Evolutionary conservation across 441 rosid species (phyloP).

Genomic region (Euphorbia corollata): DNA sequence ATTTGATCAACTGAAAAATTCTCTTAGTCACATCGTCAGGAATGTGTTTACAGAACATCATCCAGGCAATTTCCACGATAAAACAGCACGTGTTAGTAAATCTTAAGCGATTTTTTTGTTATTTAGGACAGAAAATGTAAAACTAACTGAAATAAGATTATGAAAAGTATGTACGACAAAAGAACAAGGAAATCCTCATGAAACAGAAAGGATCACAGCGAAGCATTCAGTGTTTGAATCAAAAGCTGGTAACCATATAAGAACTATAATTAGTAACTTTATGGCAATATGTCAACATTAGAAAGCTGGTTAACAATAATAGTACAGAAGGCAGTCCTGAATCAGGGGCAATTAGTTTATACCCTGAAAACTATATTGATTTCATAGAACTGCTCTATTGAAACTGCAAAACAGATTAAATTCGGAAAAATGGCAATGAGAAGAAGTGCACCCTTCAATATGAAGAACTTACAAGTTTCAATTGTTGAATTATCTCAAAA

Average conservation of each 20-base stretch:
- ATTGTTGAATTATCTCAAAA: constrained; percentile 1
- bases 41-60: not conserved
- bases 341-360: too few species aligned
- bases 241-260: not conserved
- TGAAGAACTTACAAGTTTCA: not conserved
- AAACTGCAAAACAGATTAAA: not conserved
- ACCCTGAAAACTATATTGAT: too few species aligned
- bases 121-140: not conserved
- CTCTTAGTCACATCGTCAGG: not conserved
- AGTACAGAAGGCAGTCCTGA: not conserved
- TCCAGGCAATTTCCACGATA: not conserved
- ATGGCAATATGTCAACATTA: not conserved
- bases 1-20: not conserved
- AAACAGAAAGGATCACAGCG: not conserved
- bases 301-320: not conserved
- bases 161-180: not conserved
- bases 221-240: constrained; percentile 3
- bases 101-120: not conserved
- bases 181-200: not conserved
- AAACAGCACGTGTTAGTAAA: not conserved
- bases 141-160: not conserved
- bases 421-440: constrained; percentile 3
- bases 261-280: not conserved
- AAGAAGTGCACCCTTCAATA: not conserved
- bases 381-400: not conserved